Conservation (phyloP, 192 early-diverging fungal species). For the Backusella morwellensis region DNA sequence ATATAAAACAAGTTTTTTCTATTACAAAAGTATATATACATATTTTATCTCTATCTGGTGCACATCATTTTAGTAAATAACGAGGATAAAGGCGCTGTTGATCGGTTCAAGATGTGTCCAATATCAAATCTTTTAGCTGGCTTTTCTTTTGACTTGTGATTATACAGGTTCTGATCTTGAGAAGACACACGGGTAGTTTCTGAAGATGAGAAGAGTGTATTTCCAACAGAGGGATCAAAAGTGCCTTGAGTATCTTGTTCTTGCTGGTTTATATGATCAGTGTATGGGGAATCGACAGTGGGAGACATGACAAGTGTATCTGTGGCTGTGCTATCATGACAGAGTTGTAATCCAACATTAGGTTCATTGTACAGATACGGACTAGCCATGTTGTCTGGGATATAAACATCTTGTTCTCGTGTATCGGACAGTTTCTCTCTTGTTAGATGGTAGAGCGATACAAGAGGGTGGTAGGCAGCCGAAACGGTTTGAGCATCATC, state of each 20-base stretch:
- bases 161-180: background rate
- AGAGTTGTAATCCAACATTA: background rate
- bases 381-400: background rate
- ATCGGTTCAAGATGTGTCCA: background rate
- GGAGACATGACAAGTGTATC: background rate
- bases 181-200: background rate
- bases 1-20: background rate
- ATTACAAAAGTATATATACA: background rate
- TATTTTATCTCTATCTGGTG: background rate
- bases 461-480: conserved; percentile 55
- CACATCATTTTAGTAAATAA: background rate
- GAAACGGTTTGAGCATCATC: conserved; percentile 34
- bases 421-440: conserved; percentile 46
- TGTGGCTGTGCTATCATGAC: background rate
- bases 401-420: background rate
- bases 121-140: background rate
- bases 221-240: background rate
- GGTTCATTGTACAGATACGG: background rate
- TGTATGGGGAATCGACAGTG: background rate
- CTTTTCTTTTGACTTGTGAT: background rate
- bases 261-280: background rate
- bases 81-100: background rate
- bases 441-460: conserved; percentile 84
- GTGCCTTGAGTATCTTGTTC: background rate
- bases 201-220: background rate